Conservation (phyloP, 2,329 filamentous ascomycete genomes). For the Beauveria pseudobassiana region DNA sequence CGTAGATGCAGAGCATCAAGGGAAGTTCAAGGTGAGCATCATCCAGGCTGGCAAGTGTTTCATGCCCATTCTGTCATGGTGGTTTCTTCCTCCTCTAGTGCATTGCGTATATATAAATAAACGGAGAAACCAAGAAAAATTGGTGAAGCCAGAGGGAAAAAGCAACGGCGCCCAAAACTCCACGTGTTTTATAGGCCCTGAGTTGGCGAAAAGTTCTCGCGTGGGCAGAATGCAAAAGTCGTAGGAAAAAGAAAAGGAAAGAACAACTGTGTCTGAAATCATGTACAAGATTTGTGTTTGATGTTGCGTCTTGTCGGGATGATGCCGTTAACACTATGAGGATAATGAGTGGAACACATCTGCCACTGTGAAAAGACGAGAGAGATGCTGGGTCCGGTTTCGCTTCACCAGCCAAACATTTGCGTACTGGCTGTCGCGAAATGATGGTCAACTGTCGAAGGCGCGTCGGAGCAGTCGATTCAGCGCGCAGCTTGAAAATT, state of each 20-base stretch:
- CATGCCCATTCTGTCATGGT: neutral
- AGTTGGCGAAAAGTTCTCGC: neutral
- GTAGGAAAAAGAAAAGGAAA: neutral
- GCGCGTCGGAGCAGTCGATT: neutral
- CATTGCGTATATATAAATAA: neutral
- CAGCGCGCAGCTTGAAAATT: neutral
- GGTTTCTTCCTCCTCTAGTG: neutral
- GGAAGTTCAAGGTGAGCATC: neutral
- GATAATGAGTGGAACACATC: neutral
- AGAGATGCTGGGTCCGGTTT: neutral
- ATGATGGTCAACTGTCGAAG: too few relatives aligned
- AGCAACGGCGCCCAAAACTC: slow-evolving; percentile 1
- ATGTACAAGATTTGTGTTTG: neutral
- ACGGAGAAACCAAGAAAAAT: neutral
- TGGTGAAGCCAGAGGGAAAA: neutral
- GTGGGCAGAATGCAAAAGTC: neutral
- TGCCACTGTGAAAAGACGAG: neutral
- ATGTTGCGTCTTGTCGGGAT: neutral
- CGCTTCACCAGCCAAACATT: neutral
- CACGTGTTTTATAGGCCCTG: neutral
- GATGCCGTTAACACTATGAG: too few relatives aligned
- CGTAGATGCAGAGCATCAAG: neutral
- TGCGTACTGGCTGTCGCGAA: neutral
- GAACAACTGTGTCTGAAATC: neutral
- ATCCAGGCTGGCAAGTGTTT: neutral